Base-by-base conservation (phyloP, 73 alveolate species). In the Urostyla sp. region DNA sequence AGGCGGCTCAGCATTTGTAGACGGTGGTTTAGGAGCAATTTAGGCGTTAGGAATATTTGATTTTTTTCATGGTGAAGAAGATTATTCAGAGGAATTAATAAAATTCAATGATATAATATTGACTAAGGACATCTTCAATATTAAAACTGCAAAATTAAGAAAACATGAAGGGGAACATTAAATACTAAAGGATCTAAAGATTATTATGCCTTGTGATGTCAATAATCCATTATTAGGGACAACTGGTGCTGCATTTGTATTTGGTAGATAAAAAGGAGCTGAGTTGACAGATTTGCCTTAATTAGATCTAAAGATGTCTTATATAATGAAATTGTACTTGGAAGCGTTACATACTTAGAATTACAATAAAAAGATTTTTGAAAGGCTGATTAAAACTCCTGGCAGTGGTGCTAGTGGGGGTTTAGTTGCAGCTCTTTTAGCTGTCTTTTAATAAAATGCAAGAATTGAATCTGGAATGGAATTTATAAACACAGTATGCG, bases 371-470 rank as follows among this genome's bases (percentile, higher is more conserved):
- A 69, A 44, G 53, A 16, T 13, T 3, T 28, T 69, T 11, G 1
- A 24, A 1, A 69, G 28, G 2, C 8, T 69, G 4, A 32, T 56
- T 3, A 8, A 27, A 7, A 48, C 31, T 28, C 52, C 49, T 16
- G 83, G 83, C 18, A 69, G 72, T n/a, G 83, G 83, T 4, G 83
- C 83, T 28, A 30, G 72, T 15, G 83, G 83, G 3, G 83, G 83
- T 16, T 46, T 69, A 69, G 83, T 69, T 5, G 83, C 83, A 6
- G 49, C 72, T 0, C 24, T 48, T 8, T 16, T 69, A 2, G 59
- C 83, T 7, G 34, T 34, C n/a, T 49, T 48, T 69, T 46, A 11
- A 45, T 45, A 48, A 69, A 0, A 59, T 49, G 31, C 15, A 69
- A 69, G 69, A 46, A 23, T 15, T 69, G 7, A 69, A 38, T 27